Conservation (phyloP, 1,139 yeast genomes). For the Protomyces arabidopsidicola region DNA sequence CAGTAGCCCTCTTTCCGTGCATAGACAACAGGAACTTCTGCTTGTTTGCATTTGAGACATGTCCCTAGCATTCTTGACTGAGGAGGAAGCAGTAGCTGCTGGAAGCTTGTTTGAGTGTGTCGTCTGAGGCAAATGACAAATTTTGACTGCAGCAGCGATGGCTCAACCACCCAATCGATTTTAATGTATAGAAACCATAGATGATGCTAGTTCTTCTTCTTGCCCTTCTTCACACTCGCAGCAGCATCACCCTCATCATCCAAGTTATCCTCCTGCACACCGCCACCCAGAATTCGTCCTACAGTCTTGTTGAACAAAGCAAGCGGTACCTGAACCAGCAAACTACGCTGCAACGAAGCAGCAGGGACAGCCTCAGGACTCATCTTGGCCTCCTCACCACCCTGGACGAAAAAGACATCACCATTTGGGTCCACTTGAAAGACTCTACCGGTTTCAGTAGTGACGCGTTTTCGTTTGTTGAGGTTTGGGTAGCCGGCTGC, state of each 20-base stretch:
- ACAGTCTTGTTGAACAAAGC: constrained; percentile 31
- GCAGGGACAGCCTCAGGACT: constrained; percentile 41
- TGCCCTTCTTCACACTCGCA: neutral
- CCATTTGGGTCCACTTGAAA: constrained; percentile 68
- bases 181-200: too few relatives aligned
- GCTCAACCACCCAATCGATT: too few relatives aligned
- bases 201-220: neutral
- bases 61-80: neutral
- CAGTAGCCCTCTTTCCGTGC: constrained; percentile 20
- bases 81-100: too few relatives aligned
- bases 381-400: constrained; percentile 41
- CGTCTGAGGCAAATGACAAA: too few relatives aligned
- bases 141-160: too few relatives aligned
- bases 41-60: constrained; percentile 16
- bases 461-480: constrained; percentile 41
- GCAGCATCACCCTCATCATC: constrained; percentile 1
- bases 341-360: constrained; percentile 55
- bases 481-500: constrained; percentile 36
- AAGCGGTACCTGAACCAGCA: constrained; percentile 50
- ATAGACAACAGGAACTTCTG: neutral
- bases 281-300: constrained; percentile 25
- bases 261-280: constrained; percentile 2
- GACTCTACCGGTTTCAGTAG: constrained; percentile 48
- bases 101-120: too few relatives aligned
- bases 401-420: constrained; percentile 58